A percentile compares a stretch with the other conserved stretches of the same genome.
Conservation (phyloP, 768 basidiomycete genomes). For the Lactifluus echinatus region DNA sequence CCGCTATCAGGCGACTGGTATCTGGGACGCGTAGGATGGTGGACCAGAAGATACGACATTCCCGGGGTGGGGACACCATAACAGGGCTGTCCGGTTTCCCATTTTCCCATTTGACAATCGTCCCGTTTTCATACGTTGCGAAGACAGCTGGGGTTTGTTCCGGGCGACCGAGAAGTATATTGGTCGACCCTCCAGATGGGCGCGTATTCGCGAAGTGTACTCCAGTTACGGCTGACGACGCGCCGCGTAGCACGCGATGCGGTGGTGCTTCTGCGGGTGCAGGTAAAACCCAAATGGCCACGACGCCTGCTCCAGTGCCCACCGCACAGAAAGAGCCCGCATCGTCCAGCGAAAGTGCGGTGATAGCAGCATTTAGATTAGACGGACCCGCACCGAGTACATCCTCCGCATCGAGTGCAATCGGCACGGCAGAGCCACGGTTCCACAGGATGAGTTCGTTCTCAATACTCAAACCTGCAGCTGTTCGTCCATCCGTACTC, state of each 20-base stretch:
- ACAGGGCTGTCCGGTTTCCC: slow-evolving; percentile 23
- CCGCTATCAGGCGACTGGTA: slow-evolving; percentile 41
- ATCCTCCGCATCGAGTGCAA: slow-evolving; percentile 44
- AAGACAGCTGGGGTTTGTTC: slow-evolving; percentile 21
- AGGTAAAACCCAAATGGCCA: slow-evolving; percentile 55
- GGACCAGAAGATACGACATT: slow-evolving; percentile 37
- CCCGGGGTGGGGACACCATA: slow-evolving; percentile 38
- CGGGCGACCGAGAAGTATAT: slow-evolving; percentile 17
- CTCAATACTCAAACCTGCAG: slow-evolving; percentile 67
- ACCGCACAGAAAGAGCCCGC: slow-evolving; percentile 56
- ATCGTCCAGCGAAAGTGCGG: slow-evolving; percentile 54
- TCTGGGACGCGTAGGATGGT: slow-evolving; percentile 41
- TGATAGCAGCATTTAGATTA: slow-evolving; percentile 41
- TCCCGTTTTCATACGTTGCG: slow-evolving; percentile 47
- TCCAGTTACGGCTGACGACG: slow-evolving; percentile 41
- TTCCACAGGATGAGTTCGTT: slow-evolving; percentile 73
- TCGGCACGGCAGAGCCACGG: slow-evolving; percentile 33
- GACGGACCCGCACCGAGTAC: slow-evolving; percentile 43
- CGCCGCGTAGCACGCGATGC: slow-evolving; percentile 33
- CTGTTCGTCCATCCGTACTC: slow-evolving; percentile 54
- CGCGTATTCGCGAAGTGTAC: slow-evolving; percentile 36
- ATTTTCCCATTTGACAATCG: slow-evolving; percentile 47
- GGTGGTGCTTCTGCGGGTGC: slow-evolving; percentile 32
- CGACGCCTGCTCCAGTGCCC: slow-evolving; percentile 58
- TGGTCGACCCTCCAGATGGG: slow-evolving; percentile 17